phyloP scores from a whole-genome alignment of 192 early-diverging fungal genomes.

The Linnemannia elongata region DNA sequence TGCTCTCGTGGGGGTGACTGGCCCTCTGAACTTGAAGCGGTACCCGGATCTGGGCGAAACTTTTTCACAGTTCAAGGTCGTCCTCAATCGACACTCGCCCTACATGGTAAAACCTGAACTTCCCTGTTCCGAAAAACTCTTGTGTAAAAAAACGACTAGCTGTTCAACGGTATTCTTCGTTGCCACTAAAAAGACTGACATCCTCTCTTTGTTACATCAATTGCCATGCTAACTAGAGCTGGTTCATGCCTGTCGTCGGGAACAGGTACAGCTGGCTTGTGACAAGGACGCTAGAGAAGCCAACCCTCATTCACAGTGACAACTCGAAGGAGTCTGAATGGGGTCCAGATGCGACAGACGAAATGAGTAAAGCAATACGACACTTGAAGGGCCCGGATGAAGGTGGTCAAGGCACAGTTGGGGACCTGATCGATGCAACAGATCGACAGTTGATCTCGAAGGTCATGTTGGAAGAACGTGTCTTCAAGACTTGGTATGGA shows the following conservation, averaged over 20 bases:
- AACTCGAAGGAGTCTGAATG: constrained; percentile 24
- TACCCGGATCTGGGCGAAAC: constrained; percentile 16
- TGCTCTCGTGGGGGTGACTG: constrained; percentile 19
- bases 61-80: constrained; percentile 23
- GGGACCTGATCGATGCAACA: constrained; percentile 23
- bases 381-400: constrained; percentile 13
- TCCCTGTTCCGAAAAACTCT: too few relatives aligned
- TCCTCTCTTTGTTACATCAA: background rate
- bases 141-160: background rate
- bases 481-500: constrained; percentile 23
- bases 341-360: constrained; percentile 29
- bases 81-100: constrained; percentile 23
- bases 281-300: constrained; percentile 17
- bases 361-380: constrained; percentile 34
- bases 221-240: background rate
- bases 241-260: constrained; percentile 27
- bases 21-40: constrained; percentile 17
- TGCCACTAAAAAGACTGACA: background rate
- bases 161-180: background rate
- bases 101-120: constrained; percentile 30
- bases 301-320: constrained; percentile 3
- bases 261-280: constrained; percentile 38
- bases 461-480: constrained; percentile 31
- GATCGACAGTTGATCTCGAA: constrained; percentile 18
- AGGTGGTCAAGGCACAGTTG: background rate